Percentiles rank a stretch among this genome's conserved stretches.
phyloP scores from a whole-genome alignment of 2,329 filamentous ascomycete genomes.

The Curvularia lunata region DNA sequence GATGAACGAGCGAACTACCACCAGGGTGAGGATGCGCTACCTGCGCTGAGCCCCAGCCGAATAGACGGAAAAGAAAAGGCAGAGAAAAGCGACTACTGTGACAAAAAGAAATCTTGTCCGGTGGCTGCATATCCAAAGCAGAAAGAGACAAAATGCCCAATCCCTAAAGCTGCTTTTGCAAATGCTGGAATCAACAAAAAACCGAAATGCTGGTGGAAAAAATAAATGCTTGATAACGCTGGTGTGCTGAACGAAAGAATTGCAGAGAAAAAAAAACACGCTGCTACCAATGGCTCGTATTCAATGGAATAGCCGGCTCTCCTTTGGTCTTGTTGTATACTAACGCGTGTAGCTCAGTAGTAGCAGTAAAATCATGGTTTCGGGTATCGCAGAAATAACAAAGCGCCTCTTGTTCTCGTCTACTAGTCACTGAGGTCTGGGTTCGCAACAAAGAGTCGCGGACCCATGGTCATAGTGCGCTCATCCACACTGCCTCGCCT shows the following conservation, averaged over 20 bases:
- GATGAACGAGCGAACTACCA: constrained; percentile 9
- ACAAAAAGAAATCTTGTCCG: background rate
- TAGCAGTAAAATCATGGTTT: constrained; percentile 22
- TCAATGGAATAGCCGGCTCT: constrained; percentile 1
- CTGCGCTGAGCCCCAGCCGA: constrained; percentile 1
- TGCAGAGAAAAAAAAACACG: constrained; percentile 5
- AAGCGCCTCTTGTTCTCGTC: constrained; percentile 25
- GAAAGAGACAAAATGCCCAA: constrained; percentile 3
- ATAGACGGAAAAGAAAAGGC: background rate
- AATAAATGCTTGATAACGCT: constrained; percentile 6
- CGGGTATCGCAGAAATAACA: constrained; percentile 44
- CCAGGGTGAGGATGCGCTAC: constrained; percentile 10
- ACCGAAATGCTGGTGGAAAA: background rate
- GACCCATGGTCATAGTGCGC: constrained; percentile 74
- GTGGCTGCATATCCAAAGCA: constrained; percentile 2
- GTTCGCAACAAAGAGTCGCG: constrained; percentile 83
- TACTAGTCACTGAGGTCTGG: constrained; percentile 67
- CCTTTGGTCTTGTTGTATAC: constrained; percentile 1
- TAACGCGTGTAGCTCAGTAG: constrained; percentile 2
- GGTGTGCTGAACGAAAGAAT: constrained; percentile 4
- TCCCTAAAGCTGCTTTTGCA: background rate
- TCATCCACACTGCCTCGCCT: constrained; percentile 85
- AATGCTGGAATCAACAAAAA: constrained; percentile 1
- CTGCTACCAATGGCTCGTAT: background rate
- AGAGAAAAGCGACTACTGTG: background rate